Percentiles rank a stretch among this genome's conserved stretches.
Evolutionary conservation across 2,329 filamentous ascomycete genomes (phyloP).

Genomic region (Geosmithia morbida): DNA sequence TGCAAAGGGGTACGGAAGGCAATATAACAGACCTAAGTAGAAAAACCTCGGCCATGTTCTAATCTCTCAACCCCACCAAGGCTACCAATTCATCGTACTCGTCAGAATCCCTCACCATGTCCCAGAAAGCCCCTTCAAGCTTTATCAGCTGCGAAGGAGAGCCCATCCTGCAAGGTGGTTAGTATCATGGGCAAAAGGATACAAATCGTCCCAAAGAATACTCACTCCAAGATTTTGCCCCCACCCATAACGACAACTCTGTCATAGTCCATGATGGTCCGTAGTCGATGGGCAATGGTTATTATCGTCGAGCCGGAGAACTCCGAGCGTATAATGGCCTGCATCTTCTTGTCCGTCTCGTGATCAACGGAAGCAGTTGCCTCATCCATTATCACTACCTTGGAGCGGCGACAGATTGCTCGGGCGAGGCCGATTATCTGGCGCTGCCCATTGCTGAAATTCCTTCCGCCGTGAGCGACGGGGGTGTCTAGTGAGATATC

Average conservation of each 20-base stretch:
- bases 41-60: too few species aligned
- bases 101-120: conserved; percentile 40
- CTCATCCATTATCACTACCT: conserved; percentile 42
- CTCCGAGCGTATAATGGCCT: conserved; percentile 32
- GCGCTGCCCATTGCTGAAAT: conserved; percentile 42
- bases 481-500: conserved; percentile 23
- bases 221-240: conserved; percentile 37
- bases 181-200: background rate
- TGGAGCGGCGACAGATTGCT: conserved; percentile 37
- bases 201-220: background rate
- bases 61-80: too few species aligned
- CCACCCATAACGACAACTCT: conserved; percentile 40
- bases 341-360: conserved; percentile 40
- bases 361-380: conserved; percentile 46
- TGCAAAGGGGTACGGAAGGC: too few species aligned
- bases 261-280: conserved; percentile 47
- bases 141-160: conserved; percentile 30
- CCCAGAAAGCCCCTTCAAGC: conserved; percentile 30
- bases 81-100: conserved; percentile 30
- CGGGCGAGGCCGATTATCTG: conserved; percentile 41
- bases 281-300: conserved; percentile 41
- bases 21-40: background rate
- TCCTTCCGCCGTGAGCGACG: conserved; percentile 37
- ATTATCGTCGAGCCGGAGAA: conserved; percentile 30
- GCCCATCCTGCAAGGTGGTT: conserved; percentile 18